A percentile compares a stretch with the other conserved stretches of the same genome.
These are phyloP conservation scores for Funneliformis geosporum DNA, from an alignment of 192 early-diverging fungal genomes.

Conservation along the genomic window DNA sequence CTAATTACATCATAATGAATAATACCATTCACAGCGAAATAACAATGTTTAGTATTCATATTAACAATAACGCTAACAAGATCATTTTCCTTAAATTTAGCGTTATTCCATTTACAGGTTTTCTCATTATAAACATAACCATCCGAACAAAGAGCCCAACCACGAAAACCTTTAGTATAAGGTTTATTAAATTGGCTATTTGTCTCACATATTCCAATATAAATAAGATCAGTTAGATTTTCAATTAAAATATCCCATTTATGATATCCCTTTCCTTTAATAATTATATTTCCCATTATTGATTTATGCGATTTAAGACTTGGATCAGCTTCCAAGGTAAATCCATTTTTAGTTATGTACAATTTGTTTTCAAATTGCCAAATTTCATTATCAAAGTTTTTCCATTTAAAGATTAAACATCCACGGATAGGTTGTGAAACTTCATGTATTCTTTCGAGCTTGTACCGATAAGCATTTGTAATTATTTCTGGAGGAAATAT, in stretches of 20 bases:
- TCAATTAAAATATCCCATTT: slow-evolving; percentile 17
- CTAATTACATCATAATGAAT: background rate
- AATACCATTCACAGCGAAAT: slow-evolving; percentile 18
- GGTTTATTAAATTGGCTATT: background rate
- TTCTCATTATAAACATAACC: background rate
- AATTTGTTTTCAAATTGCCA: background rate
- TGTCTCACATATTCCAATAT: slow-evolving; percentile 1
- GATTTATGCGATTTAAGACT: background rate
- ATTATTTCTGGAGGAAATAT: background rate
- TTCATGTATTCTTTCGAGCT: background rate
- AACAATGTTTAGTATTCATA: slow-evolving; percentile 18
- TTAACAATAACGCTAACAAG: slow-evolving; percentile 27
- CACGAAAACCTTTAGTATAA: background rate
- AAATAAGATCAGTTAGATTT: background rate
- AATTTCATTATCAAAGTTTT: background rate
- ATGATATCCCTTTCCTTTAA: slow-evolving; percentile 3
- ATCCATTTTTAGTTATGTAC: background rate
- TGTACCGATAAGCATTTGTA: background rate
- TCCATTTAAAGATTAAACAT: background rate
- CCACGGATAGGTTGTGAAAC: background rate
- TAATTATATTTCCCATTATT: background rate
- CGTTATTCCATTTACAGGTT: background rate
- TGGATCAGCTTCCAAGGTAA: background rate
- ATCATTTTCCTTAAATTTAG: background rate
- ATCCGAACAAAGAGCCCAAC: background rate